Evolutionary conservation across 208 protist species (phyloP).

Genomic region (Leishmania lainsoni): DNA sequence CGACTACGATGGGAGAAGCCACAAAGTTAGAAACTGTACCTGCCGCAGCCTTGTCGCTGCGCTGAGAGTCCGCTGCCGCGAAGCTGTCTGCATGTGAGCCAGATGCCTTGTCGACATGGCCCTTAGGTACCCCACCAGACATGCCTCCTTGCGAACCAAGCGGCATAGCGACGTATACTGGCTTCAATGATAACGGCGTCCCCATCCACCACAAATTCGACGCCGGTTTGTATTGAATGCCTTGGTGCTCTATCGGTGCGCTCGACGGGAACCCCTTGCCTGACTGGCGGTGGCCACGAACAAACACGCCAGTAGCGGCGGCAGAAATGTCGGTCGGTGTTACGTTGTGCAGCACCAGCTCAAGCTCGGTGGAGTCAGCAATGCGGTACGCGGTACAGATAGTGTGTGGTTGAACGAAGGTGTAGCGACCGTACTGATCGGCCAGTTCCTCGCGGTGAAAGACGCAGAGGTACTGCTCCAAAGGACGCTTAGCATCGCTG

Average conservation of each 20-base stretch:
- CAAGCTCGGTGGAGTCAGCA: constrained; percentile 41
- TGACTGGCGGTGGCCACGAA: constrained; percentile 52
- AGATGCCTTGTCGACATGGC: not conserved
- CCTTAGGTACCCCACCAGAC: not conserved
- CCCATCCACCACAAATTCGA: constrained; percentile 82
- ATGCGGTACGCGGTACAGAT: constrained; percentile 69
- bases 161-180: constrained; percentile 52
- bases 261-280: not conserved
- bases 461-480: constrained; percentile 73
- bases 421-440: constrained; percentile 58
- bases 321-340: constrained; percentile 53
- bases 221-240: constrained; percentile 44
- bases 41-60: not conserved
- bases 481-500: not conserved
- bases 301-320: constrained; percentile 58
- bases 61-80: not conserved
- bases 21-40: not conserved
- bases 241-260: constrained; percentile 35
- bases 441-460: constrained; percentile 79
- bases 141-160: not conserved
- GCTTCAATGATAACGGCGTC: constrained; percentile 58
- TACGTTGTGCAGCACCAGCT: constrained; percentile 63
- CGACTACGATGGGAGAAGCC: constrained; percentile 1
- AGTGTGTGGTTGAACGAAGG: constrained; percentile 48
- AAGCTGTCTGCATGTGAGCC: not conserved